These are phyloP conservation scores for Hemerocallis citrina DNA, from an alignment of 106 monocot species.

Conservation along the genomic window DNA sequence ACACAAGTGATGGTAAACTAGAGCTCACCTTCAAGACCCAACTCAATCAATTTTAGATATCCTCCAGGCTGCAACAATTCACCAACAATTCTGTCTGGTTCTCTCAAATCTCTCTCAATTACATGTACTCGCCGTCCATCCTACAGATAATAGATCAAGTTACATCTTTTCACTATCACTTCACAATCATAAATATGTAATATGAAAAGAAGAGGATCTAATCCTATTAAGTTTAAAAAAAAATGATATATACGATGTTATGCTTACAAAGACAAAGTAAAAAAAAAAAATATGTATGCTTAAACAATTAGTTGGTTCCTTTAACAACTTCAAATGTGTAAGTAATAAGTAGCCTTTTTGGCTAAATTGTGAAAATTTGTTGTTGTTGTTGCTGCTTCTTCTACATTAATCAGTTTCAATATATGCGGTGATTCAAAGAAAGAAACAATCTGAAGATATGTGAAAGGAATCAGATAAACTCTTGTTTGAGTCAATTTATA, in stretches of 20 bases:
- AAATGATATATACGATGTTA: not conserved
- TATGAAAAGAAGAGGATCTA: not conserved
- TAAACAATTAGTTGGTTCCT: no score
- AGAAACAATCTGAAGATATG: no score
- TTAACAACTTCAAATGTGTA: no score
- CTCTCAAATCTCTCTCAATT: conserved; percentile 84
- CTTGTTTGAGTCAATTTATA: no score
- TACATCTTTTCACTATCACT: not conserved
- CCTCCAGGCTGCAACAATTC: conserved; percentile 91
- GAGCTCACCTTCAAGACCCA: conserved; percentile 77
- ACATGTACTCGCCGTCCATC: conserved; percentile 82
- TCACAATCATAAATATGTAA: not conserved
- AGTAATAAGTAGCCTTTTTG: no score
- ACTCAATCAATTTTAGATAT: conserved; percentile 75
- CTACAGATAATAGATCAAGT: conserved; percentile 25
- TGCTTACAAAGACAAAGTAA: not conserved
- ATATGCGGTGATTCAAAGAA: no score
- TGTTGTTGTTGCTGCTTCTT: no score
- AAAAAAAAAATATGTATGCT: not conserved
- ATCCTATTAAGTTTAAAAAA: not conserved
- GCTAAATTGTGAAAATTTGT: no score
- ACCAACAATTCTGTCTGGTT: conserved; percentile 92
- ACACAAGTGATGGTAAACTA: not conserved
- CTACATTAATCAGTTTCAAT: no score
- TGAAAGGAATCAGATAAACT: no score